phyloP scores from a whole-genome alignment of 2,329 filamentous ascomycete genomes.

The Colletotrichum sp. region DNA sequence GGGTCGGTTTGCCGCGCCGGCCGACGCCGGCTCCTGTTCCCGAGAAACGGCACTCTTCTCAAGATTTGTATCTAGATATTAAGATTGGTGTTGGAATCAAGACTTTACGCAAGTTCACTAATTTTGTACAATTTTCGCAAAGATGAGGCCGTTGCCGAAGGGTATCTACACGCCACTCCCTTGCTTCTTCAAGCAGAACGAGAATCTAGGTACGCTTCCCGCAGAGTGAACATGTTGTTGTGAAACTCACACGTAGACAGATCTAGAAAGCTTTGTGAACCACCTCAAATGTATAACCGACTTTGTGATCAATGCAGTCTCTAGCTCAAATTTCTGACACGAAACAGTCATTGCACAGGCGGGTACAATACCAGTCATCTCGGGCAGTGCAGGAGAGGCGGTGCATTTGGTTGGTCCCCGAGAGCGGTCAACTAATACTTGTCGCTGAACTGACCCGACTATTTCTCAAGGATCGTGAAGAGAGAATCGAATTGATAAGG shows the following conservation, averaged over 20 bases:
- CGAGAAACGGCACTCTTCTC: not conserved
- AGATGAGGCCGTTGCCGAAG: not conserved
- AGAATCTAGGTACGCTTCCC: not conserved
- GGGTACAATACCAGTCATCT: not conserved
- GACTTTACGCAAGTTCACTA: too few species aligned
- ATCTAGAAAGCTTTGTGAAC: not conserved
- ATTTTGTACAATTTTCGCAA: not conserved
- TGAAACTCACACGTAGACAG: not conserved
- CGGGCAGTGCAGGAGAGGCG: not conserved
- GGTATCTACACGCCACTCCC: not conserved
- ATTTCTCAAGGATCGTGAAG: not conserved
- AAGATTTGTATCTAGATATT: not conserved
- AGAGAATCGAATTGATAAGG: not conserved
- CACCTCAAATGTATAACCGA: not conserved
- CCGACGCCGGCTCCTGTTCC: not conserved
- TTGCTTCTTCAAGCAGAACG: not conserved
- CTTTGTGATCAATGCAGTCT: fast-evolving
- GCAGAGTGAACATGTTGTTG: not conserved
- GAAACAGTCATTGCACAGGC: not conserved
- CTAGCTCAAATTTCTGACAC: not conserved
- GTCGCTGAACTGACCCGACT: not conserved
- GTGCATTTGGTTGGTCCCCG: not conserved
- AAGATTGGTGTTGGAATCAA: too few species aligned
- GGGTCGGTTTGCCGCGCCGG: not conserved
- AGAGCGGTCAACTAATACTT: not conserved